These are phyloP conservation scores for Fusarium cicatricum DNA, from an alignment of 2,329 filamentous ascomycete genomes.

Conservation along the genomic window DNA sequence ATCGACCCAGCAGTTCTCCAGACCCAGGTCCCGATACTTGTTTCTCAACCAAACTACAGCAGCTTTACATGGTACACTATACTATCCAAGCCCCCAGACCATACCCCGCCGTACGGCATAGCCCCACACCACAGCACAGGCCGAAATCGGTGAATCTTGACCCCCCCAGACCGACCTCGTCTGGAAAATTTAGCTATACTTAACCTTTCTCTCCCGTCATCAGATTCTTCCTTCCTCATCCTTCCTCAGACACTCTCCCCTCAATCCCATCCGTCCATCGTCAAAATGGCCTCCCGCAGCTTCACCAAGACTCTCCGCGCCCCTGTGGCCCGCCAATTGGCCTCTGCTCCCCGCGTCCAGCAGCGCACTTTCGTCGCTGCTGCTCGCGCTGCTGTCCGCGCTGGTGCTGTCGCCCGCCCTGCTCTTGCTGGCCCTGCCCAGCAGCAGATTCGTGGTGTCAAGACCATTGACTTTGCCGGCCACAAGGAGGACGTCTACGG, in stretches of 20 bases:
- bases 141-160: constrained; percentile 38
- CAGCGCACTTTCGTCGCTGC: constrained; percentile 70
- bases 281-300: constrained; percentile 80
- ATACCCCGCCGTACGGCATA: constrained; percentile 30
- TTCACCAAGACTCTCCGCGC: constrained; percentile 73
- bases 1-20: constrained; percentile 16
- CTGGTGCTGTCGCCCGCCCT: constrained; percentile 61
- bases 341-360: constrained; percentile 62
- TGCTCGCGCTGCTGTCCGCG: constrained; percentile 64
- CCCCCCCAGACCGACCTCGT: constrained; percentile 20
- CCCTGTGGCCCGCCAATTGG: constrained; percentile 70
- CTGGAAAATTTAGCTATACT: constrained; percentile 38
- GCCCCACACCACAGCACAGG: constrained; percentile 35
- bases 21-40: constrained; percentile 8
- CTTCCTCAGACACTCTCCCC: constrained; percentile 41
- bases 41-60: too few species aligned
- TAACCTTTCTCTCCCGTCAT: constrained; percentile 38
- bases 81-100: constrained; percentile 27
- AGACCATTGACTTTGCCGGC: constrained; percentile 99
- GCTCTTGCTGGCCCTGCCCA: constrained; percentile 59
- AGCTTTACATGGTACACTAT: constrained; percentile 5
- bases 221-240: constrained; percentile 35
- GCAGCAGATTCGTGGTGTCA: constrained; percentile 87
- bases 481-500: constrained; percentile 94
- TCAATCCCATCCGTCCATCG: constrained; percentile 35